Percentiles rank a stretch among this genome's conserved stretches.
These are phyloP conservation scores for Globisporangium okanoganense DNA, from an alignment of 352 stramenopile genomes.

Conservation along the genomic window DNA sequence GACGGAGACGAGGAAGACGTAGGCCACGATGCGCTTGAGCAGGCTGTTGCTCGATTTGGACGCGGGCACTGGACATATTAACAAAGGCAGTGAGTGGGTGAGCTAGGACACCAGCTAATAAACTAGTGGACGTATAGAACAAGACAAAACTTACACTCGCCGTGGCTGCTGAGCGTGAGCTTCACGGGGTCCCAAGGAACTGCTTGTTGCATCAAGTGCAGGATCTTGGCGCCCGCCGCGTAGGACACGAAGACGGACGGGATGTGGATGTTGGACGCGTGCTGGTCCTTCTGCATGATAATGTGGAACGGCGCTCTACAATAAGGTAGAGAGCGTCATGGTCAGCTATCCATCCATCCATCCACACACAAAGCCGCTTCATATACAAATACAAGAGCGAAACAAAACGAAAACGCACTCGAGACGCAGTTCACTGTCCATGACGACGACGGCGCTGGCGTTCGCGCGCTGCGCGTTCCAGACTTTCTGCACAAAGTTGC, in stretches of 20 bases:
- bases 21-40: conserved; percentile 65
- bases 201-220: conserved; percentile 31
- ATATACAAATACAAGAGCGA: neutral
- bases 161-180: conserved; percentile 50
- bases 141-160: conserved; percentile 43
- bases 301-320: conserved; percentile 67
- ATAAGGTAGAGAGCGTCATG: neutral
- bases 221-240: conserved; percentile 49
- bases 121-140: neutral
- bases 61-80: conserved; percentile 34
- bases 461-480: conserved; percentile 53
- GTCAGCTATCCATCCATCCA: neutral
- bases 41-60: conserved; percentile 53
- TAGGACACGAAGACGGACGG: conserved; percentile 76
- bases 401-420: conserved; percentile 62
- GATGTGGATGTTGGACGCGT: conserved; percentile 55
- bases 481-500: conserved; percentile 55
- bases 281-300: conserved; percentile 84
- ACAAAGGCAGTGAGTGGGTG: neutral
- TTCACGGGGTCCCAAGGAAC: conserved; percentile 51
- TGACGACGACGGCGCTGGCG: conserved; percentile 65
- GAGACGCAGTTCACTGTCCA: conserved; percentile 55
- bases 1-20: conserved; percentile 73
- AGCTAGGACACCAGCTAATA: neutral
- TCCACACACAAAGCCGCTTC: too few species aligned